Evolutionary conservation across 345 rosid species (phyloP).

Genomic region (Clausena lansium): DNA sequence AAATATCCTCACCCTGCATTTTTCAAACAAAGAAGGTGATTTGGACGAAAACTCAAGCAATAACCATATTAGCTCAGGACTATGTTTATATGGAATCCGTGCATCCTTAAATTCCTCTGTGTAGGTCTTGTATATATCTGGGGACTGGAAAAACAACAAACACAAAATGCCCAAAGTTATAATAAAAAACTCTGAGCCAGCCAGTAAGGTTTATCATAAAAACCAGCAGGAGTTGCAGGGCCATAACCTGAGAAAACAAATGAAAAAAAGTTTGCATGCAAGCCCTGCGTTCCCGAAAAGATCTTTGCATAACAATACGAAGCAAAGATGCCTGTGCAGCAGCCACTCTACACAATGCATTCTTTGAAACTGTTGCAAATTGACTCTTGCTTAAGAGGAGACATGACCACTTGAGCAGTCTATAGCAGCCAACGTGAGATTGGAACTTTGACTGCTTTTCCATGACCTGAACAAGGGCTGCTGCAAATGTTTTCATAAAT

Average conservation of each 20-base stretch:
- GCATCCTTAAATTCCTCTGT: constrained; percentile 59
- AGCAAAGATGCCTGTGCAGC: constrained; percentile 73
- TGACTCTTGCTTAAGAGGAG: constrained; percentile 69
- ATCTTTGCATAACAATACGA: constrained; percentile 54
- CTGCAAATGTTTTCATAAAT: constrained; percentile 87
- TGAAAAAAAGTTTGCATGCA: constrained; percentile 62
- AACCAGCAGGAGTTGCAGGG: neutral
- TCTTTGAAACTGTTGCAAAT: constrained; percentile 71
- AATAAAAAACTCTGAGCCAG: neutral
- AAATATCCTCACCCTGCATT: constrained; percentile 55
- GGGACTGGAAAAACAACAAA: constrained; percentile 52
- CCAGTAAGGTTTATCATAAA: neutral
- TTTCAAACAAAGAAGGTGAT: constrained; percentile 50
- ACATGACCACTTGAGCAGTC: constrained; percentile 86
- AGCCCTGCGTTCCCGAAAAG: constrained; percentile 70
- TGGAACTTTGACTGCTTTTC: constrained; percentile 68
- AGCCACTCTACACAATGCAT: constrained; percentile 72
- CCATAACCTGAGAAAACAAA: constrained; percentile 76
- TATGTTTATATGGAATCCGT: constrained; percentile 68
- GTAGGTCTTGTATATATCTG: constrained; percentile 55
- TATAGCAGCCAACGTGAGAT: constrained; percentile 58
- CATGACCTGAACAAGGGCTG: constrained; percentile 79
- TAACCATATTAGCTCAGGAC: constrained; percentile 63
- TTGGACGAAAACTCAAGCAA: constrained; percentile 67
- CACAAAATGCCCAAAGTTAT: constrained; percentile 7